Evolutionary conservation across 2,329 filamentous ascomycete species (phyloP).

Genomic region (Arthrobotrys sinensis): DNA sequence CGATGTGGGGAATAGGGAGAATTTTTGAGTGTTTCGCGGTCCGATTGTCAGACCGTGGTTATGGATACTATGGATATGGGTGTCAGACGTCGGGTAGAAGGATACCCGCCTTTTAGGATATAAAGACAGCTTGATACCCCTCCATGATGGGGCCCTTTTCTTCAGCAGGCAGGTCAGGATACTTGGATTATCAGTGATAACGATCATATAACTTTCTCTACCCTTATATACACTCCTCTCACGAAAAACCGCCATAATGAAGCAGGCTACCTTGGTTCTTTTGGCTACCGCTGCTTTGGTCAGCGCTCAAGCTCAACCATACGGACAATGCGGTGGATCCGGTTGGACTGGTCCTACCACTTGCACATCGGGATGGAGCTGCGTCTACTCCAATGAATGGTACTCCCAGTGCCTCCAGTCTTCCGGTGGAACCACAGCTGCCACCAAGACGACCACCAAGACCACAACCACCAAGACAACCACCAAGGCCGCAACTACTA

Average conservation of each 20-base stretch:
- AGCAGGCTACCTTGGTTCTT: slow-evolving; percentile 37
- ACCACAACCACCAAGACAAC: slow-evolving; percentile 61
- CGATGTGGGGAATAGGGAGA: slow-evolving; percentile 18
- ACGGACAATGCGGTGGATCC: slow-evolving; percentile 65
- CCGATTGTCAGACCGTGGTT: slow-evolving; percentile 24
- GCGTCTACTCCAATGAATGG: slow-evolving; percentile 57
- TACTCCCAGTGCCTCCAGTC: slow-evolving; percentile 61
- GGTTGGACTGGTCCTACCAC: slow-evolving; percentile 61
- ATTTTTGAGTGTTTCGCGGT: slow-evolving; percentile 9
- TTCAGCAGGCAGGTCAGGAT: slow-evolving; percentile 35
- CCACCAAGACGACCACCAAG: slow-evolving; percentile 25
- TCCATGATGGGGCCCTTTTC: not conserved
- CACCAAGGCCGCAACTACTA: slow-evolving; percentile 48
- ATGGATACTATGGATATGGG: slow-evolving; percentile 1
- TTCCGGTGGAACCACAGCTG: slow-evolving; percentile 57
- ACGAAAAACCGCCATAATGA: slow-evolving; percentile 27
- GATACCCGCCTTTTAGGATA: slow-evolving; percentile 24
- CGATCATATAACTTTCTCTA: not conserved
- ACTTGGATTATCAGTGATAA: slow-evolving; percentile 11
- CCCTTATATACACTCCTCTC: not conserved
- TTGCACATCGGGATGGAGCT: slow-evolving; percentile 61
- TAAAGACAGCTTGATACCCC: slow-evolving; percentile 22
- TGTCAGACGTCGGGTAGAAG: not conserved
- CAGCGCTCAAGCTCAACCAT: slow-evolving; percentile 56
- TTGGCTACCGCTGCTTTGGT: slow-evolving; percentile 52